phyloP scores from a whole-genome alignment of 768 basidiomycete genomes.

The Lactifluus pinguis region DNA sequence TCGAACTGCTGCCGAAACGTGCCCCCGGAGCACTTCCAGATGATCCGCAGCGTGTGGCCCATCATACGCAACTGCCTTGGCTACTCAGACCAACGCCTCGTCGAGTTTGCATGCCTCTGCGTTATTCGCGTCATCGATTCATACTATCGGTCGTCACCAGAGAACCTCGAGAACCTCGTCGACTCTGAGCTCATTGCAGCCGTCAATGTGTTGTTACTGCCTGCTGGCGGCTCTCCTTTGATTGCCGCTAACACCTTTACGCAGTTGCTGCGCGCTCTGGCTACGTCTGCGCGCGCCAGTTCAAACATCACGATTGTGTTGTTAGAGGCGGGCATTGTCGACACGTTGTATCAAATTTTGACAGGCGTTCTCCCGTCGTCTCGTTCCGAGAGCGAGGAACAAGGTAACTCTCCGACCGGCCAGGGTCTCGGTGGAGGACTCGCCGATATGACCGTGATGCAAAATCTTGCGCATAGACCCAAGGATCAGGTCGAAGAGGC shows the following conservation, averaged over 20 bases:
- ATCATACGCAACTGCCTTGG: constrained; percentile 87
- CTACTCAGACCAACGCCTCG: constrained; percentile 93
- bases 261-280: constrained; percentile 74
- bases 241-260: constrained; percentile 86
- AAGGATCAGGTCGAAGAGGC: constrained; percentile 98
- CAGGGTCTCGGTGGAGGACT: constrained; percentile 83
- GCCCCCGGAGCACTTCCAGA: constrained; percentile 77
- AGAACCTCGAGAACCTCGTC: constrained; percentile 80
- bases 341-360: constrained; percentile 88
- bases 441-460: constrained; percentile 96
- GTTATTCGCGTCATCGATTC: constrained; percentile 92
- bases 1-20: constrained; percentile 95
- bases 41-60: constrained; percentile 85
- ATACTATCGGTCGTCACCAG: constrained; percentile 75
- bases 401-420: constrained; percentile 50
- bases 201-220: constrained; percentile 76
- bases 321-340: constrained; percentile 87
- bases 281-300: constrained; percentile 80
- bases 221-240: constrained; percentile 78
- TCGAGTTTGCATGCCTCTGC: constrained; percentile 92
- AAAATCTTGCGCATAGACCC: constrained; percentile 90
- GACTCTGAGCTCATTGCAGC: constrained; percentile 72
- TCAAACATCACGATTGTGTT: constrained; percentile 80
- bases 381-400: constrained; percentile 43
- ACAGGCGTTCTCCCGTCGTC: constrained; percentile 85